Percentiles rank a stretch among this genome's conserved stretches.
These are phyloP conservation scores for Luvunga scandens DNA, from an alignment of 345 rosid species.

Conservation along the genomic window DNA sequence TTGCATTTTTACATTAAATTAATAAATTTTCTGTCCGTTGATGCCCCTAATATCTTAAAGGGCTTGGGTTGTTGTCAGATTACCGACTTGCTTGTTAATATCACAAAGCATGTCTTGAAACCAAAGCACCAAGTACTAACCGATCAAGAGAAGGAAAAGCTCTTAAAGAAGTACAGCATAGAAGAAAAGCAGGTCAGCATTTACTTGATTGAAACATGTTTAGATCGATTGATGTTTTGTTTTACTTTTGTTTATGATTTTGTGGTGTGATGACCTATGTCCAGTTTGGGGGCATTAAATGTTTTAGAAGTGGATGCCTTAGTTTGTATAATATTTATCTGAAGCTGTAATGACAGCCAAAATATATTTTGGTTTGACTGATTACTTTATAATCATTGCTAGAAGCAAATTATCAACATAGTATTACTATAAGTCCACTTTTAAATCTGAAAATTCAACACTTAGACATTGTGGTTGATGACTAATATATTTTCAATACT, in stretches of 20 bases:
- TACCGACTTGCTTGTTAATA: constrained; percentile 69
- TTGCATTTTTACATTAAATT: not conserved
- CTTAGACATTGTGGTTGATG: not conserved
- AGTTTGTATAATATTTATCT: not conserved
- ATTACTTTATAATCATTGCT: not conserved
- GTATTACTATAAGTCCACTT: not conserved
- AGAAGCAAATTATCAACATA: not conserved
- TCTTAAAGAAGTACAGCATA: constrained; percentile 58
- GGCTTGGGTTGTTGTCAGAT: constrained; percentile 42
- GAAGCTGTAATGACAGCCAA: not conserved
- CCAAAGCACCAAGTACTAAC: constrained; percentile 66
- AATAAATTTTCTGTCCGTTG: not conserved
- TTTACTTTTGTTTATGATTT: not conserved
- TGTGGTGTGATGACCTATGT: too few relatives aligned
- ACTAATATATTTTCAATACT: not conserved
- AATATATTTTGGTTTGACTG: not conserved
- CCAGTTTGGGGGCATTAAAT: not conserved
- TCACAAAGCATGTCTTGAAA: constrained; percentile 77
- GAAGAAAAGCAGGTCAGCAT: constrained; percentile 84
- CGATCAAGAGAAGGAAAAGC: constrained; percentile 57
- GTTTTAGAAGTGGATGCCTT: not conserved
- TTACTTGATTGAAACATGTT: not conserved
- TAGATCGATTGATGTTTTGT: not conserved
- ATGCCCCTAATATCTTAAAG: not conserved
- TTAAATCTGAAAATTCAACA: not conserved